Percentiles rank a stretch among this genome's conserved stretches.
Conservation (phyloP, 495 filamentous ascomycete genomes). For the Xylaria flabelliformis region DNA sequence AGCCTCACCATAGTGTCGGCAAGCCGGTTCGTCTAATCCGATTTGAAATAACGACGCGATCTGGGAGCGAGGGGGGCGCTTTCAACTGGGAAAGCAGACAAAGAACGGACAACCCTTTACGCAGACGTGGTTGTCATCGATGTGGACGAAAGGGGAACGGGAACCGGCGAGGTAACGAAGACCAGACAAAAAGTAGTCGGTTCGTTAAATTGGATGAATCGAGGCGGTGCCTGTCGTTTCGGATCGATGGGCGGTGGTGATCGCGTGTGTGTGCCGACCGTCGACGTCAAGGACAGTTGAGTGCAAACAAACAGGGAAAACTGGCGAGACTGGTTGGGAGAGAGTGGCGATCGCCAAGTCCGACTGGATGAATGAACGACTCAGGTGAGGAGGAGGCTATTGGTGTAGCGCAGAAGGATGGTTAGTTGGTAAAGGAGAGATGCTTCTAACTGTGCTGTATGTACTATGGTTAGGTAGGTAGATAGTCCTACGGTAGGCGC, state of each 20-base stretch:
- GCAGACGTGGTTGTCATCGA: slow-evolving; percentile 2
- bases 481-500: not conserved
- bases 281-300: slow-evolving; percentile 8
- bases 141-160: not conserved
- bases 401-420: slow-evolving; percentile 6
- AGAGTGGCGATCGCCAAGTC: slow-evolving; percentile 12
- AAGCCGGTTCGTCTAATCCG: not conserved
- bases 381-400: slow-evolving; percentile 19
- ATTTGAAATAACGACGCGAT: not conserved
- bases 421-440: not conserved
- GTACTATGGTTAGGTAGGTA: too few relatives aligned
- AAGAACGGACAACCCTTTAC: slow-evolving; percentile 12
- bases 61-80: not conserved
- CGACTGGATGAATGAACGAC: slow-evolving; percentile 27
- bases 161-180: not conserved
- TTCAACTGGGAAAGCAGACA: slow-evolving; percentile 10
- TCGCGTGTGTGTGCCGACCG: not conserved
- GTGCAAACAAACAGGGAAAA: not conserved
- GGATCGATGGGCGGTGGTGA: slow-evolving; percentile 15
- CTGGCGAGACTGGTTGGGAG: not conserved
- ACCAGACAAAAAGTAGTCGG: not conserved
- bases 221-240: not conserved
- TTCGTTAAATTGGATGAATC: not conserved
- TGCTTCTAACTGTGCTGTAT: not conserved
- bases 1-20: slow-evolving; percentile 36